phyloP scores from a whole-genome alignment of 2,329 filamentous ascomycete species.

The Diplocarpon rosae region DNA sequence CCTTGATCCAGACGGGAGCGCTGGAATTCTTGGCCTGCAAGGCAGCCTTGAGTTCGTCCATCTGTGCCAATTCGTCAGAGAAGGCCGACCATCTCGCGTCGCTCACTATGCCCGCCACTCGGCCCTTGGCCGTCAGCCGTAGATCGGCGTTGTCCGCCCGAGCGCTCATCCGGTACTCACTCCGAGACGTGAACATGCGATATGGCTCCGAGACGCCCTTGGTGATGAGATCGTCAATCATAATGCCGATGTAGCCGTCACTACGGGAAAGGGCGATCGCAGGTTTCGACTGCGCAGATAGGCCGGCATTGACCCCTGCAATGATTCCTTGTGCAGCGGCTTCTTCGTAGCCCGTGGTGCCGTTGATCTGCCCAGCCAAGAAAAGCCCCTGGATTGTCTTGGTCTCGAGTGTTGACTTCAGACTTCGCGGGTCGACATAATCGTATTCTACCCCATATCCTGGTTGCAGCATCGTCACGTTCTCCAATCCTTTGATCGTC shows the following conservation, averaged over 20 bases:
- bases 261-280: slow-evolving; percentile 63
- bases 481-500: slow-evolving; percentile 78
- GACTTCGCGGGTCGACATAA: slow-evolving; percentile 85
- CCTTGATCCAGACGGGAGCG: slow-evolving; percentile 53
- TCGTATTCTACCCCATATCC: slow-evolving; percentile 98
- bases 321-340: slow-evolving; percentile 87
- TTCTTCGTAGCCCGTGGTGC: slow-evolving; percentile 96
- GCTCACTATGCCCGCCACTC: slow-evolving; percentile 65
- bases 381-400: slow-evolving; percentile 84
- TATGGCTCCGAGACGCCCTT: slow-evolving; percentile 97
- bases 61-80: slow-evolving; percentile 51
- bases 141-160: slow-evolving; percentile 90
- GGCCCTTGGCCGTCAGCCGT: slow-evolving; percentile 70
- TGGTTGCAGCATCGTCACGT: slow-evolving; percentile 83
- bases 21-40: slow-evolving; percentile 49
- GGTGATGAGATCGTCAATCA: slow-evolving; percentile 95
- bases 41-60: slow-evolving; percentile 50
- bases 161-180: slow-evolving; percentile 87
- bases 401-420: slow-evolving; percentile 85
- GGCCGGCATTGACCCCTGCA: slow-evolving; percentile 86
- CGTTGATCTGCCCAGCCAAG: slow-evolving; percentile 94
- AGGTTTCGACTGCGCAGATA: slow-evolving; percentile 56
- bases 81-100: slow-evolving; percentile 68
- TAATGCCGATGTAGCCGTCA: slow-evolving; percentile 94
- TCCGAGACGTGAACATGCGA: slow-evolving; percentile 93